Base-by-base conservation (phyloP, 352 stramenopile genomes). In the Discostella stelligera region DNA sequence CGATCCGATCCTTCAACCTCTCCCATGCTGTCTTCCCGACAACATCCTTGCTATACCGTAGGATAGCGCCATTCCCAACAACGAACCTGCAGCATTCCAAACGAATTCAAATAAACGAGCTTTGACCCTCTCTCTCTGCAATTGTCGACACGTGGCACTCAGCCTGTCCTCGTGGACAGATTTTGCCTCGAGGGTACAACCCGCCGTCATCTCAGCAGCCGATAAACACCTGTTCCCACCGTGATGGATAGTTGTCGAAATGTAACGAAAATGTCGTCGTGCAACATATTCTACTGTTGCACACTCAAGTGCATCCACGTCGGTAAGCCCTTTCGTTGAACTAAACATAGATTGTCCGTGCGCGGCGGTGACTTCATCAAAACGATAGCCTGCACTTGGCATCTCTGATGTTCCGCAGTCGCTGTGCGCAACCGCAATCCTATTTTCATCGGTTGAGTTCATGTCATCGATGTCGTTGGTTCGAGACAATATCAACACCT, bases 261-360 rank as follows among this genome's bases (percentile, higher is more conserved):
- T 89, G 49, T 89, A 90, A 64, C 89, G 77, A 82, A 93, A 93
- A 65, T 93, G 87, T 58, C 79, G 63, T 48, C 83, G 48, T 8
- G 89, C 78, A 8, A 91, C 80, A 20, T 75, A 56, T 64, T 89
- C 78, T 37, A 93, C 81, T 18, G 90, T 84, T 21, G 73, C 67
- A 48, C 63, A 56, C 64, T 93, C 87, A 7, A 93, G 62, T 16
- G 44, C 64, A 72, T 91, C 84, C 7, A 58, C 49, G 66, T 56
- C 41, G 71, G 46, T 71, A 41, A 50, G 10, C 16, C 32, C 21
- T 80, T 55, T 39, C 62, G 53, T 21, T 71, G 83, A 67, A 66
- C 39, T 52, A 10, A 14, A 44, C 37, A 44, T 44, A 27, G 49
- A n/a, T 73, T 67, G 10, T 30, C 61, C 54, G n/a, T 66, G 46